Conservation (phyloP, 2,329 filamentous ascomycete species). For the Fusarium kyushuense region DNA sequence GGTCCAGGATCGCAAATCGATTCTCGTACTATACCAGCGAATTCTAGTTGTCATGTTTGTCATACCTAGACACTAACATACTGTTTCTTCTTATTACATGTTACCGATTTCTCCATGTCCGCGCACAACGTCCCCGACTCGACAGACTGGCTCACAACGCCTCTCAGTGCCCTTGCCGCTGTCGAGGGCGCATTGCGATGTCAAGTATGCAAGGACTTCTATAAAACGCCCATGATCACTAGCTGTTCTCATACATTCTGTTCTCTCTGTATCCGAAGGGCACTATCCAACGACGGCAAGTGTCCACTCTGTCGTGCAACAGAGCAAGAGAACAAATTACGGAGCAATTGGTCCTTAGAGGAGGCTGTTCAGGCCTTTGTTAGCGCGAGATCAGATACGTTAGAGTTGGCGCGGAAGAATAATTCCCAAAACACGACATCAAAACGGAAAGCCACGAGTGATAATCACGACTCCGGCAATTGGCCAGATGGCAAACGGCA, state of each 20-base stretch:
- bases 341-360: constrained; percentile 86
- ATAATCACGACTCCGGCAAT: constrained; percentile 46
- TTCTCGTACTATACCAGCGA: constrained; percentile 2
- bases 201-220: constrained; percentile 98
- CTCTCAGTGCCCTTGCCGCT: constrained; percentile 72
- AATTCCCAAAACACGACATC: constrained; percentile 39
- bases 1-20: constrained; percentile 2
- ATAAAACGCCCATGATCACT: constrained; percentile 92
- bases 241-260: constrained; percentile 97
- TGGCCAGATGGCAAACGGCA: constrained; percentile 60
- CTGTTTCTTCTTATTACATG: not conserved
- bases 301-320: constrained; percentile 84
- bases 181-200: constrained; percentile 91
- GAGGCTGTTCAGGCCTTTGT: constrained; percentile 86
- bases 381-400: constrained; percentile 69
- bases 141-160: constrained; percentile 85
- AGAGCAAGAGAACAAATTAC: constrained; percentile 86
- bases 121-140: constrained; percentile 72
- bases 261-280: constrained; percentile 92
- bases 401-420: constrained; percentile 70
- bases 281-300: constrained; percentile 83
- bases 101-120: constrained; percentile 44
- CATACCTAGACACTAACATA: not conserved
- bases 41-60: constrained; percentile 2
- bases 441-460: constrained; percentile 66